A percentile compares a stretch with the other conserved stretches of the same genome.
phyloP scores from a whole-genome alignment of 139 green algal genomes.

The Picochlorum sp. region DNA sequence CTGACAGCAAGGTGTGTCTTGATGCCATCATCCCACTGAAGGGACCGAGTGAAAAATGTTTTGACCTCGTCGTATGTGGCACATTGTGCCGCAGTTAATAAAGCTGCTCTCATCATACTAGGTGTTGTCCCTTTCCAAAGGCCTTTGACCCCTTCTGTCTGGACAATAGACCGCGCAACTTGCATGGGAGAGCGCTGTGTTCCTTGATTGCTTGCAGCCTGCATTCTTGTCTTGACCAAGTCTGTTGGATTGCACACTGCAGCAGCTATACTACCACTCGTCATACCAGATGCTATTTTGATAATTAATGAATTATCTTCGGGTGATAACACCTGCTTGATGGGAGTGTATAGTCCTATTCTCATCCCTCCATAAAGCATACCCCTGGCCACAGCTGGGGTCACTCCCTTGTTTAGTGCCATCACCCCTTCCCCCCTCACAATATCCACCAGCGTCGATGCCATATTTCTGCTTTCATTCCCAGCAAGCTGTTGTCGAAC shows the following conservation, averaged over 20 bases:
- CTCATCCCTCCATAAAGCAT: conserved; percentile 64
- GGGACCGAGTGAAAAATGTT: conserved; percentile 24
- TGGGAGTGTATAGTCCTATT: conserved; percentile 72
- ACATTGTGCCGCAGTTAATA: conserved; percentile 72
- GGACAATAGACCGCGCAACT: conserved; percentile 39
- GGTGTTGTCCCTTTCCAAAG: conserved; percentile 75
- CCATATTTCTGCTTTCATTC: conserved; percentile 21
- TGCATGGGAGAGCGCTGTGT: conserved; percentile 12
- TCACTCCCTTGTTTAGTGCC: conserved; percentile 49
- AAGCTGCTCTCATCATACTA: conserved; percentile 50
- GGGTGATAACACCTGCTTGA: conserved; percentile 34
- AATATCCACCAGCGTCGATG: conserved; percentile 38
- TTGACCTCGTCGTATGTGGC: conserved; percentile 83
- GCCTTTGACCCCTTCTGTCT: conserved; percentile 49
- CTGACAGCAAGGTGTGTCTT: conserved; percentile 47
- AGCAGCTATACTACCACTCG: conserved; percentile 61
- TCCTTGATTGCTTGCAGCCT: conserved; percentile 23
- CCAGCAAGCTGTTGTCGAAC: conserved; percentile 58
- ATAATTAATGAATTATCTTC: conserved; percentile 2
- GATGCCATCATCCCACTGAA: conserved; percentile 45
- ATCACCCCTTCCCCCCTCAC: conserved; percentile 44
- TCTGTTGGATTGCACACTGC: conserved; percentile 71
- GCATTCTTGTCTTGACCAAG: conserved; percentile 59
- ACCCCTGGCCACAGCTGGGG: conserved; percentile 44
- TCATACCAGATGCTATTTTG: conserved; percentile 41